Percentiles rank a stretch among this genome's conserved stretches.
These are phyloP conservation scores for Daldinia childiae DNA, from an alignment of 495 filamentous ascomycete genomes.

Conservation along the genomic window DNA sequence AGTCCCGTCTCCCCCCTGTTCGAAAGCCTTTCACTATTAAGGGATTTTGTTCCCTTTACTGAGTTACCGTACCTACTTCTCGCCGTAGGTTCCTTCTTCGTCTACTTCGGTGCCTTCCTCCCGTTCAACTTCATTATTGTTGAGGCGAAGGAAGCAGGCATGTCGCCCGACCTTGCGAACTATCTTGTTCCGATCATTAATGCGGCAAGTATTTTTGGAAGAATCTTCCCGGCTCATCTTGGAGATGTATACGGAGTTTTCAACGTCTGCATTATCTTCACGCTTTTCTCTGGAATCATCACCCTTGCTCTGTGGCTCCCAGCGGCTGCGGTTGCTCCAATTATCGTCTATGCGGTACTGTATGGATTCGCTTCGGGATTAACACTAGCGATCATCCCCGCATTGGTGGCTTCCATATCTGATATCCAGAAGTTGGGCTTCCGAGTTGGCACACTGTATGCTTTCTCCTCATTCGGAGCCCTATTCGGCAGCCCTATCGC, in stretches of 20 bases:
- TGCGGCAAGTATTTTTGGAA: slow-evolving; percentile 46
- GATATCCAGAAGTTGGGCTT: slow-evolving; percentile 27
- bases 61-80: slow-evolving; percentile 51
- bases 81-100: slow-evolving; percentile 53
- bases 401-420: slow-evolving; percentile 27
- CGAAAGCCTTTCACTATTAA: slow-evolving; percentile 32
- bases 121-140: slow-evolving; percentile 73
- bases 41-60: slow-evolving; percentile 40
- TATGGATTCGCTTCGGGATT: slow-evolving; percentile 65
- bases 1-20: slow-evolving; percentile 21
- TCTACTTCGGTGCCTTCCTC: slow-evolving; percentile 68
- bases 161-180: slow-evolving; percentile 60
- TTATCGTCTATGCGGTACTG: slow-evolving; percentile 67
- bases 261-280: slow-evolving; percentile 65
- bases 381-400: slow-evolving; percentile 21
- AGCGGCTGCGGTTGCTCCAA: slow-evolving; percentile 56
- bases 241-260: slow-evolving; percentile 72
- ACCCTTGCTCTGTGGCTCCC: slow-evolving; percentile 72
- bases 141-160: slow-evolving; percentile 61
- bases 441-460: slow-evolving; percentile 24
- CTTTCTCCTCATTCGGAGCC: slow-evolving; percentile 29
- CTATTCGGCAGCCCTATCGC: slow-evolving; percentile 29
- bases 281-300: slow-evolving; percentile 62
- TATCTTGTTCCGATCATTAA: slow-evolving; percentile 74
- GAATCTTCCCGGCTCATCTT: slow-evolving; percentile 68